Evolutionary conservation across 176 grass and related monocot species (phyloP), one percentile per base, ranked within the genome.

Genomic region (Aegilops tauschii): DNA sequence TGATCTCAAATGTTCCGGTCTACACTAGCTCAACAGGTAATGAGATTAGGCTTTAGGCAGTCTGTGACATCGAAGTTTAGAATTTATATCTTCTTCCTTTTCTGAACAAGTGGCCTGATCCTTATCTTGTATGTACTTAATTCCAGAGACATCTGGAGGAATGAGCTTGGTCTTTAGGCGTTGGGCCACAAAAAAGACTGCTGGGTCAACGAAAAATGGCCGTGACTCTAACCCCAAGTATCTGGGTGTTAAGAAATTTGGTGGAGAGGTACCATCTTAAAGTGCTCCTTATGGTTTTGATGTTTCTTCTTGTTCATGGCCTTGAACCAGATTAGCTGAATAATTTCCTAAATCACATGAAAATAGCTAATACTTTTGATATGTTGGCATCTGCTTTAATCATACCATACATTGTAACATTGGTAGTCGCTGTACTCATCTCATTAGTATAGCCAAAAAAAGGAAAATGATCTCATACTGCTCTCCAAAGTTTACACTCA

Each of bases 181-280:
- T 44, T 98, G 95, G 95, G 93, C 95, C 77, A 93, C 95, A 13
- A 98, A 98, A 80, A 98, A 95, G 86, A 70, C 77, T 59, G 93
- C 89, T 30, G 93, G 91, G 44, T 98, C 93, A 8, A 93, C 91
- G 37, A 95, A 95, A 92, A 95, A 98, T 87, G 91, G 95, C 1
- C 91, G 91, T 0, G 93, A 98, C 17, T 98, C 93, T 29, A 95
- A 95, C 13, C 95, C 95, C 0, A 98, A 98, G 45, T 90, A 95
- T 78, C 61, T 98, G 37, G 95, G 95, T 84, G 95, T 95, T 21
- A 98, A 98, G 89, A 98, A 98, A 61, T 98, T 95, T 58, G 95
- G 95, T 9, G 95, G 93, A 83, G 95, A 95, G 91, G 93, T 92
- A 90, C 5, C 62, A 13, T 44, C 30, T 77, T 85, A 17, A 18